Base-by-base conservation (phyloP, 2,329 filamentous ascomycete genomes). In the Talaromyces amestolkiae region DNA sequence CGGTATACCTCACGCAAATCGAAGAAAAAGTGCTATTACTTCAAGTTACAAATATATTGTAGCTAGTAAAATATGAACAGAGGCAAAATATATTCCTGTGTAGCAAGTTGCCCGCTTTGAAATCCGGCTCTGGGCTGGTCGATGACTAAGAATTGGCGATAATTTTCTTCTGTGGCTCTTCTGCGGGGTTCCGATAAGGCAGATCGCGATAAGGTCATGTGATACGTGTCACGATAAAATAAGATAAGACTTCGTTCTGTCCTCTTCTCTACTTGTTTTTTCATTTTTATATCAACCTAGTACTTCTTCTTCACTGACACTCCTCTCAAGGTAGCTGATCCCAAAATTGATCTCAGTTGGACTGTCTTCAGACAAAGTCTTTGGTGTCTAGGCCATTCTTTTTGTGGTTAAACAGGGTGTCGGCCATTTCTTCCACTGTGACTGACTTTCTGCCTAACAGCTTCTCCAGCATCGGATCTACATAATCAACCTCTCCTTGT, bases 31-130 rank as follows among this genome's bases (percentile, higher is more conserved):
- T 22, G 6, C 7, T 8, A 1, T 35, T 56, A 10, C 45, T 47
- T 10, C n/a, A 24, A 15, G 37, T 7, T 17, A 9, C 17, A 9
- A 15, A 37, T 4, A 3, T 31, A 31, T 39, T 8, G 17, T 24
- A 22, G 6, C 6, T 54, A 3, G n/a, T n/a, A n/a, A n/a, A 17
- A 33, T 11, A 22, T 56, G 24, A 6, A 33, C 24, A 39, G 33
- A 27, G 37, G 56, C n/a, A 11, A 11, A 45, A 19, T 59, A 31
- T 45, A 31, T 13, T 19, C 22, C 43, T 24, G 37, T 22, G 17
- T 11, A 45, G 72, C 68, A 77, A 73, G 45, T 67, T 65, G 19
- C 65, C 39, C 63, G 68, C 33, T 68, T 76, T 70, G 70, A 69
- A 69, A 74, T 74, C 37, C 35, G 58, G 49, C 49, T 63, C 33